These are phyloP conservation scores for Beauveria varroae DNA, from an alignment of 2,329 filamentous ascomycete species.

Conservation along the genomic window DNA sequence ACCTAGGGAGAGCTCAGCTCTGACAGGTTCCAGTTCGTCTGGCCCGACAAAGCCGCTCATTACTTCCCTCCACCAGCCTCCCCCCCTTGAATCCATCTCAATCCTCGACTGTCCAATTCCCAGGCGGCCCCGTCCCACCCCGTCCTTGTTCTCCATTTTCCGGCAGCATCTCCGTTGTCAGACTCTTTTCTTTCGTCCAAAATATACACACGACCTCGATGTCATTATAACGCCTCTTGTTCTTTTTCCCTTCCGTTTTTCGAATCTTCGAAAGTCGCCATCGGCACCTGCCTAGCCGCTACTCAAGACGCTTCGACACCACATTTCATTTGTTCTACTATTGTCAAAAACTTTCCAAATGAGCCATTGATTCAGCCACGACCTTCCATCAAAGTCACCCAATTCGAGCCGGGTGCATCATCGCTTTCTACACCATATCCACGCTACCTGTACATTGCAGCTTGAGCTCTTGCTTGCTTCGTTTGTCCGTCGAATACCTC, in stretches of 20 bases:
- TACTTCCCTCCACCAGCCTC: background rate
- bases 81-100: background rate
- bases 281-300: conserved; percentile 22
- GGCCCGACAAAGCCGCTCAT: conserved; percentile 11
- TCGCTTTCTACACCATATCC: conserved; percentile 17
- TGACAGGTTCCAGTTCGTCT: conserved; percentile 13
- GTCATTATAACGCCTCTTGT: conserved; percentile 36
- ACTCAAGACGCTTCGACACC: conserved; percentile 26
- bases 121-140: conserved; percentile 24
- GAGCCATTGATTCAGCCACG: conserved; percentile 34
- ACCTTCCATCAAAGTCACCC: conserved; percentile 20
- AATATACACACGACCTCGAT: conserved; percentile 24
- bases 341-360: conserved; percentile 24
- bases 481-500: conserved; percentile 10
- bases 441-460: conserved; percentile 27
- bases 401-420: conserved; percentile 16
- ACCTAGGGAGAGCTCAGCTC: conserved; percentile 11
- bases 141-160: conserved; percentile 15
- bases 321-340: conserved; percentile 29
- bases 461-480: conserved; percentile 14
- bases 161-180: conserved; percentile 15
- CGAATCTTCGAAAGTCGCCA: conserved; percentile 22
- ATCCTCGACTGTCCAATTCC: conserved; percentile 11
- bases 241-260: conserved; percentile 25
- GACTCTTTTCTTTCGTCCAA: conserved; percentile 19